Evolutionary conservation across 2,329 filamentous ascomycete species (phyloP).

Genomic region (Periconia sp.): DNA sequence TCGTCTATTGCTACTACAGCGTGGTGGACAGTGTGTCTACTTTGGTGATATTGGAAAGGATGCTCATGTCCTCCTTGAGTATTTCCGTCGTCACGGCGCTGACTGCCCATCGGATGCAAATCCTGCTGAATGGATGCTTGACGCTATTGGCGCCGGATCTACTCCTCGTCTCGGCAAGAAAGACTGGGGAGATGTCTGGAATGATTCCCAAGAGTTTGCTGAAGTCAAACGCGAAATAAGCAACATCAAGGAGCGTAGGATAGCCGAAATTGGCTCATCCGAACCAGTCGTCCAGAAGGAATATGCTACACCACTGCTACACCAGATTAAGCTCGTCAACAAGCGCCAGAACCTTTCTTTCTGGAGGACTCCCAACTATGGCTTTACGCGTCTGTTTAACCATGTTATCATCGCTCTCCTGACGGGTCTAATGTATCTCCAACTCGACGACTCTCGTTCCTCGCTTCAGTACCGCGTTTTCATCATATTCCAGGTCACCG

Average conservation of each 20-base stretch:
- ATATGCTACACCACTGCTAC: conserved; percentile 79
- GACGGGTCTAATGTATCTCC: conserved; percentile 79
- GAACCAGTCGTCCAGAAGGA: conserved; percentile 67
- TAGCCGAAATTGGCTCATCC: conserved; percentile 52
- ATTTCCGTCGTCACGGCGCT: conserved; percentile 61
- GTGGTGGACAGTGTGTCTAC: conserved; percentile 82
- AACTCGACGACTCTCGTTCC: conserved; percentile 75
- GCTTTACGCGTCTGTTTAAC: conserved; percentile 86
- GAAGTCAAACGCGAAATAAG: conserved; percentile 70
- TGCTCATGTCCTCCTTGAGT: conserved; percentile 70
- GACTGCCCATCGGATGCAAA: conserved; percentile 62
- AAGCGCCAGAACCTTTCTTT: conserved; percentile 76
- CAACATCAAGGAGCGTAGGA: conserved; percentile 68
- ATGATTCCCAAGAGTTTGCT: conserved; percentile 72
- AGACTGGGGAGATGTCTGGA: conserved; percentile 84
- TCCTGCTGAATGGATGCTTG: conserved; percentile 80
- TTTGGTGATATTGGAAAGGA: conserved; percentile 84
- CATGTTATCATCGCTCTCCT: conserved; percentile 79
- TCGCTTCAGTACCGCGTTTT: conserved; percentile 87
- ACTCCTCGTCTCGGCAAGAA: conserved; percentile 72
- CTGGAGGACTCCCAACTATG: conserved; percentile 88
- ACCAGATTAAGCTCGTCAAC: conserved; percentile 79
- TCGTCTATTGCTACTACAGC: conserved; percentile 76
- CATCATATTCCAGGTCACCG: conserved; percentile 87
- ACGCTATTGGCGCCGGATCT: conserved; percentile 79